Conservation (phyloP, 1,284 basidiomycete species). For the Fomitopsis pinicola region DNA sequence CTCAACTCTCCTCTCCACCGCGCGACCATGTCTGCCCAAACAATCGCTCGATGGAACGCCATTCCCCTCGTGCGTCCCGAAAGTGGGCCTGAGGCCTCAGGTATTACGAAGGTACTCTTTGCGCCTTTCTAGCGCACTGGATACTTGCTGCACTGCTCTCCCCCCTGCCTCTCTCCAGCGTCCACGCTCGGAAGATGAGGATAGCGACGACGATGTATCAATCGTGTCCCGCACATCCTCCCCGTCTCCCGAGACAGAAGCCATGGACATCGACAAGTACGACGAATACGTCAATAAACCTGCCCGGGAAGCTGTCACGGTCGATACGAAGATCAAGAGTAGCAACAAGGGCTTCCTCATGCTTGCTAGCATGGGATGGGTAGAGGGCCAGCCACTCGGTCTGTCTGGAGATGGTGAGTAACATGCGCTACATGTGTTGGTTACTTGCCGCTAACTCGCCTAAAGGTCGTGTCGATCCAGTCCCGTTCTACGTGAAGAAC, state of each 20-base stretch:
- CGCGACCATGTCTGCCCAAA: constrained; percentile 52
- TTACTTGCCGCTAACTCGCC: background rate
- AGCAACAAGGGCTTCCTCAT: constrained; percentile 77
- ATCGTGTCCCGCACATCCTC: constrained; percentile 72
- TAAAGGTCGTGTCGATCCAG: constrained; percentile 72
- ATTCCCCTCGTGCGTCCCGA: constrained; percentile 47
- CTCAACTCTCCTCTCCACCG: background rate
- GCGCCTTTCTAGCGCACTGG: constrained; percentile 38
- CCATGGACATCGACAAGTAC: constrained; percentile 63
- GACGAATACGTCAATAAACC: constrained; percentile 55
- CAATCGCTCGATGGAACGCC: constrained; percentile 68
- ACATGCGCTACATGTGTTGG: background rate
- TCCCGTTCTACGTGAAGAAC: constrained; percentile 74
- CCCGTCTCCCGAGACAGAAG: constrained; percentile 33
- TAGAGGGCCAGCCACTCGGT: constrained; percentile 72
- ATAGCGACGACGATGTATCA: constrained; percentile 58
- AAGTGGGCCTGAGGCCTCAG: constrained; percentile 16
- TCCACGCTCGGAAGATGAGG: constrained; percentile 35
- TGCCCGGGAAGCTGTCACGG: constrained; percentile 60
- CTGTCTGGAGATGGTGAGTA: constrained; percentile 65
- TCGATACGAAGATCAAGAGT: constrained; percentile 72
- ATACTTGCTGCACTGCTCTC: constrained; percentile 28
- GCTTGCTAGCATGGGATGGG: constrained; percentile 78
- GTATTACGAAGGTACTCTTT: constrained; percentile 63
- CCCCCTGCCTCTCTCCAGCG: constrained; percentile 49